Base-by-base conservation (phyloP, 2,329 filamentous ascomycete species). In the Exophiala bonariae region DNA sequence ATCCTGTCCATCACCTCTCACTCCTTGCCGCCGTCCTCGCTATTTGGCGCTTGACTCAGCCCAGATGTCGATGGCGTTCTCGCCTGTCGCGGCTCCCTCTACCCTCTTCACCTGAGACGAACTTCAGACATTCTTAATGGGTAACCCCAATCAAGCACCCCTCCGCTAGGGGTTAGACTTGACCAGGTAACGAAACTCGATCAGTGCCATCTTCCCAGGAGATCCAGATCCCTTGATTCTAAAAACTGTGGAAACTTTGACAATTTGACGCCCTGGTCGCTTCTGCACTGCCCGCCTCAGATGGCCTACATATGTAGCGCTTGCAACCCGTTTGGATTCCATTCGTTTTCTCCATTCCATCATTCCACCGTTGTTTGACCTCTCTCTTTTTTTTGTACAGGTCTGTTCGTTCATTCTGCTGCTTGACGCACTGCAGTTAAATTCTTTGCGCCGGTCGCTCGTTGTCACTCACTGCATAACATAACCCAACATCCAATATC, bases 381-480 rank as follows among this genome's bases (percentile, higher is more conserved):
- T 40, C 40, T 54, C 41, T 40, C 40, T 54, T 36, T 33, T 42
- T 19, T 13, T 30, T 34, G 38, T 44, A 39, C 42, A 41, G 45
- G 32, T 48, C 52, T 47, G 39, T 55, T 44, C 52, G 43, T 44
- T 55, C 52, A 23, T 55, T 55, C 52, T 52, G 52, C 52, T 52
- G 52, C 52, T 55, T 49, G 52, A 55, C 49, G 52, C 52, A 52
- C 40, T 49, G 52, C 52, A 55, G 45, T 52, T 50, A 11, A 33
- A 22, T 47, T 49, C 47, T 28, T 50, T 50, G 52, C 52, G 52
- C 52, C 52, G 52, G 52, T 55, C 52, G 52, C 52, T 55, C 52
- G 49, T 55, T 55, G 52, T 49, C 45, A 22, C 39, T 41, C 36
- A 43, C 32, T 37, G 36, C 20, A 35, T 26, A 28, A 22, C 30